Evolutionary conservation across 306 rosid species (phyloP), one percentile per base, ranked within the genome.

Genomic region (Geum urbanum): DNA sequence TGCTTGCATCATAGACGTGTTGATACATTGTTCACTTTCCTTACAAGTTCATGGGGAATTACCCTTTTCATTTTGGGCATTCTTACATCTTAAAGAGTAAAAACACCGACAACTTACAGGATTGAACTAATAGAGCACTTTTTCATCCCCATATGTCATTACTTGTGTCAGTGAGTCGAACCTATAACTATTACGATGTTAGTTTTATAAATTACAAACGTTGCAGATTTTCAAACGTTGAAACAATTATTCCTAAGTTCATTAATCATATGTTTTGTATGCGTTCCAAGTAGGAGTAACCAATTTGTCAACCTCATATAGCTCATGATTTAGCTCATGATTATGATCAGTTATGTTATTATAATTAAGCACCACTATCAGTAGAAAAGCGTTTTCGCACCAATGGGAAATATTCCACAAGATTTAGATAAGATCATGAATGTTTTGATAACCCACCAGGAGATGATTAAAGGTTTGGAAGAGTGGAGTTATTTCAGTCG

Each of bases 351-450:
- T 60, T 60, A 15, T 16, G 3, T 15, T 59, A 59, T 46, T 15
- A 59, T 37, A 14, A 35, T 37, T 37, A 18, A 59, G 65, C 12
- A 15, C 20, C 65, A 37, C 65, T 37, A 59, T 35, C 12, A 59
- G 22, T 35, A 35, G 65, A 15, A 59, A 37, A 59, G 8, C 6
- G 27, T 40, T 40, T 62, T 62, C 49, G 16, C 16, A 62, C 27
- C 11, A 41, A 40, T 6, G 64, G 5, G 15, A 69, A 20, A 54
- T 54, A 54, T 54, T 55, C 53, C 14, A 8, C 7, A n/a, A 70
- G 66, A 70, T 70, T 41, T 44, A 53, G 74, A 70, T 70, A 56
- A 70, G 65, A 55, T 70, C 46, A 56, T 9, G 65, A 44, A 13
- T 44, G 74, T 22, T 70, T 16, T 16, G 54, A 16, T 56, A 70